A percentile compares a stretch with the other conserved stretches of the same genome.
phyloP scores from a whole-genome alignment of 169 alveolate species.

The Plasmodium vivax region DNA sequence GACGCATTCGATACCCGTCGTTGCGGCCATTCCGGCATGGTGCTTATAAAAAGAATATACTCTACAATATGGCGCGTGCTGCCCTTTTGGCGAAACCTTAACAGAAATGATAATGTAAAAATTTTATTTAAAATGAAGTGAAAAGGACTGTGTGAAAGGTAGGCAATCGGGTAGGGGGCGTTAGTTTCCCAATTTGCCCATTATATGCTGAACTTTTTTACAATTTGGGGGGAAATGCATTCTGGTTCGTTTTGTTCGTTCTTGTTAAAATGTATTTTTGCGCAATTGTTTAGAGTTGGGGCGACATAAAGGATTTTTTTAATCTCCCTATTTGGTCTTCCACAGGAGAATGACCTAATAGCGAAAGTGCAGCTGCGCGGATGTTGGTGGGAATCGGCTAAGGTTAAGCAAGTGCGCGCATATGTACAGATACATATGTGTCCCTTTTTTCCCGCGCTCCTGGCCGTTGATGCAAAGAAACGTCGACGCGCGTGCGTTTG shows the following conservation, averaged over 20 bases:
- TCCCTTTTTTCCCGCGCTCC: background rate
- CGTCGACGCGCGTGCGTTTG: background rate
- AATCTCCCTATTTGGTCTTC: background rate
- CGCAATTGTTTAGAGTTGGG: background rate
- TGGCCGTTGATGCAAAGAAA: background rate
- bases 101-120: background rate
- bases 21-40: background rate
- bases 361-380: background rate
- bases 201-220: background rate
- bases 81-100: background rate
- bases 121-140: background rate
- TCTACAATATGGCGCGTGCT: background rate
- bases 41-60: background rate
- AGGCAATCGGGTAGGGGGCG: background rate
- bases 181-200: background rate
- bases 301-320: background rate
- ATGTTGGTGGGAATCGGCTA: background rate
- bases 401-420: background rate
- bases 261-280: background rate
- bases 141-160: background rate
- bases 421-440: background rate
- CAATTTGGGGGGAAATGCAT: background rate
- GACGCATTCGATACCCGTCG: background rate
- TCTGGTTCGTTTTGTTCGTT: background rate
- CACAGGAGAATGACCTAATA: background rate